Conservation (phyloP, 768 basidiomycete species). For the Sarcodon sp. region DNA sequence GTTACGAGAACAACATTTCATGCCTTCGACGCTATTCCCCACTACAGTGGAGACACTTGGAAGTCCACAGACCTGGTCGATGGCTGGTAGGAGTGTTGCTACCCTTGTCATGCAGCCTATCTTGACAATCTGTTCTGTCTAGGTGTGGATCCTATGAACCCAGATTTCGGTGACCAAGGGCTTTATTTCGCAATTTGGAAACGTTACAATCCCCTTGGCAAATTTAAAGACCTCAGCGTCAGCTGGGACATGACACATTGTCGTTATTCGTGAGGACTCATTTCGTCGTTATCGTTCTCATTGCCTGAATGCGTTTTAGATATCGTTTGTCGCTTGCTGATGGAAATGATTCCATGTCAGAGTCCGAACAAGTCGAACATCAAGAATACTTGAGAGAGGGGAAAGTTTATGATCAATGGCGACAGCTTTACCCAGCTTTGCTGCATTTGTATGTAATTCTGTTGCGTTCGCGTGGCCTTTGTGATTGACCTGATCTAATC, state of each 20-base stretch:
- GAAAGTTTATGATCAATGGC: background rate
- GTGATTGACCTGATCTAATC: background rate
- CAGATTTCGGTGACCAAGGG: constrained; percentile 10
- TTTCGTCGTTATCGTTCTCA: background rate
- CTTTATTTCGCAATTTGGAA: constrained; percentile 9
- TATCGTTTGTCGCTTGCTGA: constrained; percentile 3
- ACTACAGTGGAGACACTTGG: background rate
- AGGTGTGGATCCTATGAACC: constrained; percentile 6
- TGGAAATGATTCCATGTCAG: constrained; percentile 2
- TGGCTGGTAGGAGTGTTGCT: background rate
- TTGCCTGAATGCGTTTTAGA: background rate
- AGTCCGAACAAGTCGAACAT: background rate
- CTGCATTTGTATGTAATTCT: constrained; percentile 3
- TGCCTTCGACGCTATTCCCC: constrained; percentile 6
- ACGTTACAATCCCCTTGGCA: background rate
- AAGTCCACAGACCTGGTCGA: background rate
- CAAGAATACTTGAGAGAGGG: background rate
- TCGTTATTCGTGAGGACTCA: constrained; percentile 3
- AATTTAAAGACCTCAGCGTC: constrained; percentile 4
- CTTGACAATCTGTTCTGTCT: background rate
- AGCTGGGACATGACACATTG: constrained; percentile 9
- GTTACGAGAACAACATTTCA: constrained; percentile 7
- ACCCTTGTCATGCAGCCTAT: background rate
- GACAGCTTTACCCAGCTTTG: constrained; percentile 2
- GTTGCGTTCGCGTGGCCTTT: background rate